phyloP scores from a whole-genome alignment of 768 basidiomycete genomes.

The Amanita exitialis region DNA sequence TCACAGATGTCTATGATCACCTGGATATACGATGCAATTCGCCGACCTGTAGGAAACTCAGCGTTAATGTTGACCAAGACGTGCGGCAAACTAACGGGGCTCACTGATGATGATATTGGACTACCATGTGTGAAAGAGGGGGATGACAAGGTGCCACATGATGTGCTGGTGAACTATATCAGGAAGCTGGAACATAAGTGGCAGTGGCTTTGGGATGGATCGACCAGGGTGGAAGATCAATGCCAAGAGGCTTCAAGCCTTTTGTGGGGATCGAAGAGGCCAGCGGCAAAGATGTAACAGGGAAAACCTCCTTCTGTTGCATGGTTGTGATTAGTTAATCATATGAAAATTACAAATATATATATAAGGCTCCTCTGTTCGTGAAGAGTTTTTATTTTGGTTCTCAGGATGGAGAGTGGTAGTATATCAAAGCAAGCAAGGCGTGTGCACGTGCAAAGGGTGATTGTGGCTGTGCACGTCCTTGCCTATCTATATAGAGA shows the following conservation, averaged over 20 bases:
- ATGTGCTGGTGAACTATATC: constrained; percentile 29
- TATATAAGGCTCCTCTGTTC: no score
- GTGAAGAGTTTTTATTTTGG: no score
- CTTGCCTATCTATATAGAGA: no score
- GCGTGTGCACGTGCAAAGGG: no score
- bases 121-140: constrained; percentile 18
- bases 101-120: constrained; percentile 21
- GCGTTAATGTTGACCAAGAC: constrained; percentile 27
- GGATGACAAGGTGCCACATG: constrained; percentile 21
- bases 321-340: no score
- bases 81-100: constrained; percentile 32
- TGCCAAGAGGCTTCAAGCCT: background rate
- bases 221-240: constrained; percentile 19
- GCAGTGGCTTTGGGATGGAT: constrained; percentile 55
- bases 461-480: no score
- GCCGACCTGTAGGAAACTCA: constrained; percentile 33
- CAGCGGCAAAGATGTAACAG: background rate
- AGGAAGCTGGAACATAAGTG: constrained; percentile 29
- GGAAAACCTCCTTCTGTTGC: no score
- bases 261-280: background rate
- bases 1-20: constrained; percentile 27
- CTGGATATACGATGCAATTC: constrained; percentile 35
- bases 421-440: no score
- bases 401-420: no score
- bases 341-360: no score